A percentile compares a stretch with the other conserved stretches of the same genome.
Evolutionary conservation across 176 grass and related monocot genomes (phyloP).

Genomic region (Saccharum spontaneum): DNA sequence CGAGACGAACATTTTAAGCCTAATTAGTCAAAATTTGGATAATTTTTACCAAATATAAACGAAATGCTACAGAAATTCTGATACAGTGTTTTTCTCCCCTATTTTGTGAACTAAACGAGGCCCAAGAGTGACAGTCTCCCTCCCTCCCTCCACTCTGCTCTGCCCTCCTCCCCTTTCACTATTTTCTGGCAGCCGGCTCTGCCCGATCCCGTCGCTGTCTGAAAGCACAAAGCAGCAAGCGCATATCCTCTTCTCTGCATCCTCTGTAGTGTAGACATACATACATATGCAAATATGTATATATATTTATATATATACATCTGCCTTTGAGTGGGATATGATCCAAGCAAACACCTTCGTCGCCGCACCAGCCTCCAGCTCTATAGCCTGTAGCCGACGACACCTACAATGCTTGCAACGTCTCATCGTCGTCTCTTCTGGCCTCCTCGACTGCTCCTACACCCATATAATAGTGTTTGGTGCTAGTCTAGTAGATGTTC

Average conservation of each 20-base stretch:
- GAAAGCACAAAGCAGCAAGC: background rate
- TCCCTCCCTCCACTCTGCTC: background rate
- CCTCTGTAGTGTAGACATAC: too few relatives aligned
- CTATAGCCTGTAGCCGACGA: background rate
- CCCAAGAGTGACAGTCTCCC: slow-evolving; percentile 6
- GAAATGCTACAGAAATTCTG: too few relatives aligned
- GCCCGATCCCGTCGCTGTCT: background rate
- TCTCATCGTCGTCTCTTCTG: background rate
- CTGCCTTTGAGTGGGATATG: slow-evolving; percentile 38
- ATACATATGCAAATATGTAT: background rate
- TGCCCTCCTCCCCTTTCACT: background rate
- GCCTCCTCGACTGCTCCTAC: background rate
- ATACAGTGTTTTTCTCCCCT: too few relatives aligned
- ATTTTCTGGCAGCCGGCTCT: background rate
- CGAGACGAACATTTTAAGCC: too few relatives aligned
- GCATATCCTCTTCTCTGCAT: background rate
- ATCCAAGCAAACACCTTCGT: slow-evolving; percentile 33
- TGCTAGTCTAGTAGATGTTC: background rate
- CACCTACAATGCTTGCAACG: slow-evolving; percentile 29
- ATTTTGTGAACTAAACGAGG: too few relatives aligned
- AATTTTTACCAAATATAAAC: too few relatives aligned
- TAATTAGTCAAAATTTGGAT: too few relatives aligned
- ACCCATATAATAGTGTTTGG: background rate
- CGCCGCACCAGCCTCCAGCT: background rate
- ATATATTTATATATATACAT: background rate